Evolutionary conservation across 805 yeast genomes (phyloP).

Genomic region (Saccharomyces cerevisiae): DNA sequence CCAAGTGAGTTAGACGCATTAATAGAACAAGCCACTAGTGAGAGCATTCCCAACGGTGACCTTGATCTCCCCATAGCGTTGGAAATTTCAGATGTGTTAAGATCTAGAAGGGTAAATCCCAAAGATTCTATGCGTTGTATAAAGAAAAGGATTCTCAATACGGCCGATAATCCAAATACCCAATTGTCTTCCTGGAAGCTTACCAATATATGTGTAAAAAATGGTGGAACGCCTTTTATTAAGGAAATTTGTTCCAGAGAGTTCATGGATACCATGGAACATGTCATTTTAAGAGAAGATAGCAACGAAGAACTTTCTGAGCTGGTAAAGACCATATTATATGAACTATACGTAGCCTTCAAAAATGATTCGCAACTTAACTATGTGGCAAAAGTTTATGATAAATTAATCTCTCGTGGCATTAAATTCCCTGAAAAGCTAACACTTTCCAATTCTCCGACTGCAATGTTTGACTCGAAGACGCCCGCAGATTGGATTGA

Average conservation of each 20-base stretch:
- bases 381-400: constrained; percentile 57
- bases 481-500: constrained; percentile 98
- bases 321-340: constrained; percentile 54
- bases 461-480: constrained; percentile 68
- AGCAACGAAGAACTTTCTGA: constrained; percentile 48
- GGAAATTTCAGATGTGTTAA: constrained; percentile 79
- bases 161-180: constrained; percentile 64
- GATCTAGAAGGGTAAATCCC: constrained; percentile 71
- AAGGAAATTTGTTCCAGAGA: constrained; percentile 74
- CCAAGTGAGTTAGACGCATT: constrained; percentile 45
- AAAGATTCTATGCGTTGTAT: constrained; percentile 79
- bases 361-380: constrained; percentile 55
- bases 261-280: constrained; percentile 69
- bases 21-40: constrained; percentile 74
- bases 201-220: constrained; percentile 81
- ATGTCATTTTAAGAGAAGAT: constrained; percentile 32
- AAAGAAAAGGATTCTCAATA: constrained; percentile 58
- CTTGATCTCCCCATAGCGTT: constrained; percentile 65
- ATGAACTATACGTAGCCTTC: constrained; percentile 72
- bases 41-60: constrained; percentile 87
- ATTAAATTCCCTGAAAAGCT: constrained; percentile 51
- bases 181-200: constrained; percentile 69
- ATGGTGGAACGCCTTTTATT: constrained; percentile 83
- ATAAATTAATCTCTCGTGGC: constrained; percentile 52
- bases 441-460: constrained; percentile 10